phyloP scores from a whole-genome alignment of 371 early-diverging fungal species.

The Mortierella sp. region DNA sequence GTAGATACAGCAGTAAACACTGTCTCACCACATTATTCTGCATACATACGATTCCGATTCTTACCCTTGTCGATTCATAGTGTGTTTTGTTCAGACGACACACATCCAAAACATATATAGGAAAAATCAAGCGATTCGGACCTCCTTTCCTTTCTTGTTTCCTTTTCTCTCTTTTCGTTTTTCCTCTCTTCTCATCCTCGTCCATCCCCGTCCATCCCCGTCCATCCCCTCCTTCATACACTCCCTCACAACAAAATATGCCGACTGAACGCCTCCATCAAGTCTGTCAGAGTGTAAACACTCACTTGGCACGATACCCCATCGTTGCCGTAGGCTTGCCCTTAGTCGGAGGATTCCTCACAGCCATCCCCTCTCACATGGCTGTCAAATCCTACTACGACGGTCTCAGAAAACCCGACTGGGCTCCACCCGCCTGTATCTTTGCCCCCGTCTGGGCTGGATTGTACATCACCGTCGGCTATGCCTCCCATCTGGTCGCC shows the following conservation, averaged over 20 bases:
- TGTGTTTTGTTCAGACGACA: background rate
- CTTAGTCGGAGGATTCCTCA: slow-evolving; percentile 27
- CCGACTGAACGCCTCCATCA: slow-evolving; percentile 7
- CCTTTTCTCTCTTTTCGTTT: background rate
- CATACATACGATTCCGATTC: slow-evolving; percentile 7
- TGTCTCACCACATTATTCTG: background rate
- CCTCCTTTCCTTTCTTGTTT: background rate
- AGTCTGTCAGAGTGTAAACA: slow-evolving; percentile 29
- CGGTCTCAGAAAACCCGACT: slow-evolving; percentile 9
- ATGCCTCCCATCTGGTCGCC: slow-evolving; percentile 34
- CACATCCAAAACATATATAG: background rate
- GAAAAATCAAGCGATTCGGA: background rate
- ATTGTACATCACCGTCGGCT: slow-evolving; percentile 23
- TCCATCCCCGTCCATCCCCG: background rate
- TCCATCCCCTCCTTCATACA: background rate
- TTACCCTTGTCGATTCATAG: background rate
- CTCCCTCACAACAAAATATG: background rate
- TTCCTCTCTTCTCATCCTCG: background rate
- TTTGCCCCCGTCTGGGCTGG: slow-evolving; percentile 26
- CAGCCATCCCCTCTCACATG: slow-evolving; percentile 12
- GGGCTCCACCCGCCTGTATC: slow-evolving; percentile 19
- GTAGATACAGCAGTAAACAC: background rate
- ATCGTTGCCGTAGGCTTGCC: slow-evolving; percentile 28
- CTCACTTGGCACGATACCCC: slow-evolving; percentile 31
- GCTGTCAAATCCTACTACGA: slow-evolving; percentile 1